Evolutionary conservation across 2,329 filamentous ascomycete species (phyloP), one percentile per base, ranked within the genome.

Genomic region (Hirsutella thompsonii): DNA sequence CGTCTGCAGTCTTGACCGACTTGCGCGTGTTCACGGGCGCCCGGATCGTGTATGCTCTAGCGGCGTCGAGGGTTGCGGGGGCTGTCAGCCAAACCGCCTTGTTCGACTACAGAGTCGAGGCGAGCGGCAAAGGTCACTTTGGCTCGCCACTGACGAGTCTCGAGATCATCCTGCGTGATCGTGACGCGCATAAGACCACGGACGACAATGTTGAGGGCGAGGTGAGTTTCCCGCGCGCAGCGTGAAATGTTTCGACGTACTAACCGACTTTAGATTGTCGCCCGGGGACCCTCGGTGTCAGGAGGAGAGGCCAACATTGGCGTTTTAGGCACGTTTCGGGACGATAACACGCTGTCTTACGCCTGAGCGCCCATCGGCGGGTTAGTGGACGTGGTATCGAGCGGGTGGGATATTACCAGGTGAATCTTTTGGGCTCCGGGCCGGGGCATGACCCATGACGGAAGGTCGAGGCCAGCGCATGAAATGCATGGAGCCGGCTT

Each of bases 11-110:
- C 39, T 69, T 96, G 33, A 86, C 83, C 0, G 86, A 95, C 54
- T 63, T 96, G 43, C 79, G 89, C 36, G 73, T 93, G 40, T 85
- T 88, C 59, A 85, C 83, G 2, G 76, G 82, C 21, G 81, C 87
- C 2, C 77, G 87, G 39, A 70, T 95, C 42, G 70, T 93, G 39
- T 94, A 96, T 59, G 89, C 88, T 3, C 69, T 98, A 41, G 83
- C 87, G 16, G 79, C 83, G 1, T 69, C 86, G 20, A 76, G 77
- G 45, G 84, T 96, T n/a, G 90, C 89, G 2, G 92, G 92, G 30
- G 82, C 89, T 1, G 76, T 94, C n/a, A 69, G 82, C 1, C 90
- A 96, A 63, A 94, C 85, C 8, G 80, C 85, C 46, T 72, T 89
- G 32, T 93, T 85, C 55, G 90, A 96, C 57, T 96, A 96, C 59